Base-by-base conservation (phyloP, 2,329 filamentous ascomycete genomes). In the Arthrobotrys sinensis region DNA sequence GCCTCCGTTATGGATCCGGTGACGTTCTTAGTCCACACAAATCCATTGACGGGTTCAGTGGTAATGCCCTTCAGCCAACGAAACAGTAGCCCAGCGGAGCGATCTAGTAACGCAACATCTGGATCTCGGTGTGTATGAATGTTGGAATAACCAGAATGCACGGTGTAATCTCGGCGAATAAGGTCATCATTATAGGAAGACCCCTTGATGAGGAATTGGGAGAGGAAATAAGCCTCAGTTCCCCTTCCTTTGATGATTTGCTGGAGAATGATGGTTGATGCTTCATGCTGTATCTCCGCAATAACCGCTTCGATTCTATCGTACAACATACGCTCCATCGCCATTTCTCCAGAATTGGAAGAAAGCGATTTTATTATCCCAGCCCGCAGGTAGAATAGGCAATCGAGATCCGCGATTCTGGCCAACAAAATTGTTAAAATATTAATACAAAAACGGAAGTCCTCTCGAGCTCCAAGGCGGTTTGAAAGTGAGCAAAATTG, bases 371-470 rank as follows among this genome's bases (percentile, higher is more conserved):
- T 21, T 5, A 34, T 3, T 19, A 55, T 7, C 5, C 32, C 46
- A 32, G 32, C 16, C 24, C 48, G 32, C 5, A 68, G 52, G n/a
- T 68, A 68, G n/a, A 19, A 55, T 10, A 67, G 32, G n/a, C 64
- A 67, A 21, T 67, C 64, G 3, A 67, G 46, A 14, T 67, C 64
- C 16, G 45, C 36, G 4, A 67, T 28, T 10, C 64, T 67, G 43
- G n/a, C 5, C 11, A 10, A 0, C 19, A 40, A 28, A 4, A 16
- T 16, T 48, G 16, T 48, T 16, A 48, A 7, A 4, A 5, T 14
- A 8, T 16, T 48, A 48, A 28, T 28, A 28, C 24, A 2, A 28
- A 4, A 28, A 28, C n/a, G n/a, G n/a, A 28, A 28, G 4, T 28
- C 2, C 24, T 28, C 24, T 28, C n/a, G n/a, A n/a, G n/a, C 24